Base-by-base conservation (phyloP, 371 early-diverging fungal genomes). In the Spraguea lophii region DNA sequence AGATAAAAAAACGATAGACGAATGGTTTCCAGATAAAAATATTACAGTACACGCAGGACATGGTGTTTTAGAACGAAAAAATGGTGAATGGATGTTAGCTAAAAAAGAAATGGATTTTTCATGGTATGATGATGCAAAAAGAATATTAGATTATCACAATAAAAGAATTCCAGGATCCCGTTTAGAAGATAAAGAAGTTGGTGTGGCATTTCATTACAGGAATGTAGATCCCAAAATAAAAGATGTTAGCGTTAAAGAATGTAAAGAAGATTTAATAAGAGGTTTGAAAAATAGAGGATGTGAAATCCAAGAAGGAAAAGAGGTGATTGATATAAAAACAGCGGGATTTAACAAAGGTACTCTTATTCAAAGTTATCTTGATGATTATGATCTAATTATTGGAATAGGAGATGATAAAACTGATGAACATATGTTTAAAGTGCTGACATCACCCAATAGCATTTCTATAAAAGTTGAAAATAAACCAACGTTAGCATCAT, bases 381-480 rank as follows among this genome's bases (percentile, higher is more conserved):
- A 53, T 23, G 32, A 56, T 7, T 34, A 57, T 17, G 49, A 37
- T 24, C 46, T 68, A 38, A 44, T 59, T 2, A 37, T 68, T 9
- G 52, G 58, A 43, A 62, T 56, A 1, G 72, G 72, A 21, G 72
- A 71, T 51, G 72, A 71, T 37, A 22, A 44, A 22, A 66, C 68
- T 3, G 72, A 71, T 44, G 69, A 71, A 49, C 61, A 66, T 21
- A 66, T 68, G 67, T 68, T 68, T 49, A n/a, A n/a, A n/a, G n/a
- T n/a, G n/a, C n/a, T n/a, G n/a, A n/a, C n/a, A n/a, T n/a, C n/a
- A n/a, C n/a, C n/a, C n/a, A n/a, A n/a, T n/a, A n/a, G n/a, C n/a
- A n/a, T n/a, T n/a, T n/a, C n/a, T n/a, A n/a, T n/a, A n/a, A n/a
- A n/a, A n/a, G n/a, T n/a, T n/a, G n/a, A n/a, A n/a, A n/a, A n/a